Percentiles rank a stretch among this genome's conserved stretches.
Evolutionary conservation across 2,329 filamentous ascomycete genomes (phyloP).

Genomic region (Rhytidhysteron rufulum): DNA sequence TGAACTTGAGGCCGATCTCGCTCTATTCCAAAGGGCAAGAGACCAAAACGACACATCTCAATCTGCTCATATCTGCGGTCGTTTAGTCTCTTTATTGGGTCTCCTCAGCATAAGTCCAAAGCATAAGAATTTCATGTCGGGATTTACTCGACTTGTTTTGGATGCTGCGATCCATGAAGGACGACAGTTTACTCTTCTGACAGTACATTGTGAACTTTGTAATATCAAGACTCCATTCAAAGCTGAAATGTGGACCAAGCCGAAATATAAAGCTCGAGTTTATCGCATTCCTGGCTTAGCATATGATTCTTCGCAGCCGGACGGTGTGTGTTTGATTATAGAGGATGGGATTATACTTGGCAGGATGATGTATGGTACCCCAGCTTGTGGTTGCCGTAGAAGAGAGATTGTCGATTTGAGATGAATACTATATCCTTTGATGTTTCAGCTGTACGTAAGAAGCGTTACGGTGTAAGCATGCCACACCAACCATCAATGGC

Average conservation of each 20-base stretch:
- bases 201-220: neutral
- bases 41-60: neutral
- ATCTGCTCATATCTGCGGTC: no score
- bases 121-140: neutral
- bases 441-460: no score
- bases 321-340: slow-evolving; percentile 5
- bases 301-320: slow-evolving; percentile 3
- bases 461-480: no score
- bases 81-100: no score
- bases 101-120: no score
- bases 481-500: no score
- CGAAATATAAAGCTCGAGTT: slow-evolving; percentile 2
- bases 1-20: neutral
- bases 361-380: slow-evolving; percentile 4
- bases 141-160: neutral
- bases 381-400: slow-evolving; percentile 4
- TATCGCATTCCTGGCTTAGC: slow-evolving; percentile 6
- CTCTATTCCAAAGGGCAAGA: neutral
- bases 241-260: slow-evolving; percentile 3
- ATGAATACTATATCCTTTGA: no score
- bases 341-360: slow-evolving; percentile 5
- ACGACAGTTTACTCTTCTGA: neutral
- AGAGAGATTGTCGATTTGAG: neutral
- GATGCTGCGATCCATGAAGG: neutral
- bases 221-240: neutral